Evolutionary conservation across 1,284 basidiomycete species (phyloP), one percentile per base, ranked within the genome.

Genomic region (Cutaneotrichosporon arboriforme): DNA sequence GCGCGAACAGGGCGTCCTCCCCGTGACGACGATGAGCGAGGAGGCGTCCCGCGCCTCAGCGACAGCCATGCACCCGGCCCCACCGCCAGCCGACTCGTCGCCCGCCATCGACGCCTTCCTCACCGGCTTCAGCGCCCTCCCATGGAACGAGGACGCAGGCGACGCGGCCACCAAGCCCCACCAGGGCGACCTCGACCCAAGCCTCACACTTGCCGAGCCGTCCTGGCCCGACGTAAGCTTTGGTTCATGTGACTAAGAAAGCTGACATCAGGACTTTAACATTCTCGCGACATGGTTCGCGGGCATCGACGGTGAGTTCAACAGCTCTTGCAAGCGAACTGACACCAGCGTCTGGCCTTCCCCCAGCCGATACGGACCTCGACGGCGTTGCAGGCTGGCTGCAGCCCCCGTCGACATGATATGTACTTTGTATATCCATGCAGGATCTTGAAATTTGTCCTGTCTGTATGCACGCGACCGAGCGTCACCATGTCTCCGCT

Each of bases 31-130:
- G 3, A 40, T 56, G 10, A 50, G 47, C 36, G 46, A 40, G 1
- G 34, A 47, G 5, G 37, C 21, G 1, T n/a, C 14, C 4, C 66
- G 39, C 31, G 72, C 73, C 13, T 20, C 23, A 8, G n/a, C 36
- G 12, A n/a, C 46, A 0, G 43, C 47, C 7, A 13, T 39, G 1
- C 34, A 36, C 4, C 34, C 46, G 2, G 42, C 33, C 13, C 9
- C 31, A 12, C 9, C 43, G 2, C 17, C 38, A 0, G 31, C 40
- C 18, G 39, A 23, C 37, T 49, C 18, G 18, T 31, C 26, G 26
- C 26, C 26, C 7, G 26, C 34, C 15, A 22, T 48, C 1, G 46
- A 48, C 7, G 37, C 39, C 17, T 36, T 39, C 8, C 38, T 48
- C 22, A 48, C 55, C 7, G 55, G 55, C 10, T 51, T 57, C 45